Evolutionary conservation across 257 asterid genomes (phyloP).

Genomic region (Solanum chmielewskii): DNA sequence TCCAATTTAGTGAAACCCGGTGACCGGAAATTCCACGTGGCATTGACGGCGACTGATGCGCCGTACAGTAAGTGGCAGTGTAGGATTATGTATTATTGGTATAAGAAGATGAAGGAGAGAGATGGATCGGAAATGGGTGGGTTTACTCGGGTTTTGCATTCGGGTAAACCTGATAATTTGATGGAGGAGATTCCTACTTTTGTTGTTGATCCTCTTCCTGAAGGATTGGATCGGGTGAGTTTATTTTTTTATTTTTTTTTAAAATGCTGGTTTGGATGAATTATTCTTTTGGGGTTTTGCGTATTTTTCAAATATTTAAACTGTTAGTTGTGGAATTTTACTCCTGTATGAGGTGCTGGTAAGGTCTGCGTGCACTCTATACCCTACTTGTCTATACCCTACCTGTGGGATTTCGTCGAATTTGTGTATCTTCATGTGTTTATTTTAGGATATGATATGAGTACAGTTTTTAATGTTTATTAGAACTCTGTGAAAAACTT

Average conservation of each 20-base stretch:
- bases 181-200: slow-evolving; percentile 93
- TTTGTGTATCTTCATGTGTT: background rate
- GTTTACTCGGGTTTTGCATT: slow-evolving; percentile 84
- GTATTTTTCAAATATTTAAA: background rate
- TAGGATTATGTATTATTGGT: slow-evolving; percentile 95
- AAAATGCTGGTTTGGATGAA: background rate
- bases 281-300: background rate
- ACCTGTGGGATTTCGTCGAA: background rate
- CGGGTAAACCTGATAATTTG: slow-evolving; percentile 76
- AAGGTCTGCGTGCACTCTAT: background rate
- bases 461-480: background rate
- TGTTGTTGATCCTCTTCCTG: slow-evolving; percentile 84
- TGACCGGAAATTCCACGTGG: slow-evolving; percentile 56
- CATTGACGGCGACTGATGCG: slow-evolving; percentile 81
- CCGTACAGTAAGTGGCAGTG: slow-evolving; percentile 94
- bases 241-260: no score
- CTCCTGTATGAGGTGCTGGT: background rate
- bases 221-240: slow-evolving; percentile 90
- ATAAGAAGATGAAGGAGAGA: slow-evolving; percentile 59
- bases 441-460: background rate
- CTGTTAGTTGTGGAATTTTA: background rate
- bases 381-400: no score
- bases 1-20: background rate
- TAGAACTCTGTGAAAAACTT: background rate
- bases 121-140: slow-evolving; percentile 97